Evolutionary conservation across 352 stramenopile genomes (phyloP).

Genomic region (Phytophthora sp.): DNA sequence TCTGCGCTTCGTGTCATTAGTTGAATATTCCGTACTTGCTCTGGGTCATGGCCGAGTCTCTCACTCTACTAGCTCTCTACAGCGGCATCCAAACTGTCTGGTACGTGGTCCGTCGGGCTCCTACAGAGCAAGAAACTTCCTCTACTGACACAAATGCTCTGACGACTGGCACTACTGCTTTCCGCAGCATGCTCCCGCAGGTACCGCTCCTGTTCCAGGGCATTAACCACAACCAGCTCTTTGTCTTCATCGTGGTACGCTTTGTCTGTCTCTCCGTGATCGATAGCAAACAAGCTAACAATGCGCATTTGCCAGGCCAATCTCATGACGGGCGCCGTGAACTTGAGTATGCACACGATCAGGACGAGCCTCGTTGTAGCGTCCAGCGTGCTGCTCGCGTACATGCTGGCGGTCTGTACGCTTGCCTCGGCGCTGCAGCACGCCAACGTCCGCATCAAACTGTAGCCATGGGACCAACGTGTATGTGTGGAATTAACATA

Average conservation of each 20-base stretch:
- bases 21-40: constrained; percentile 83
- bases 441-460: constrained; percentile 69
- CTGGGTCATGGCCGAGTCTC: constrained; percentile 74
- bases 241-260: constrained; percentile 80
- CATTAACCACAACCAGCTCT: constrained; percentile 86
- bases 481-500: constrained; percentile 25
- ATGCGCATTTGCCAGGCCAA: constrained; percentile 56
- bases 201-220: constrained; percentile 73
- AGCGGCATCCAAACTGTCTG: constrained; percentile 64
- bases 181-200: constrained; percentile 62
- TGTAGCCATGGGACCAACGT: constrained; percentile 37
- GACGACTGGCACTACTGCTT: not conserved
- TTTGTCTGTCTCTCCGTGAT: not conserved
- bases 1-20: constrained; percentile 28
- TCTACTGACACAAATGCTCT: not conserved
- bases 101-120: constrained; percentile 33
- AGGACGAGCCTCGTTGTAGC: constrained; percentile 50
- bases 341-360: constrained; percentile 86
- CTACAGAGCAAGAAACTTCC: not conserved
- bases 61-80: constrained; percentile 67
- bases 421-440: constrained; percentile 65
- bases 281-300: too few relatives aligned
- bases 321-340: constrained; percentile 75
- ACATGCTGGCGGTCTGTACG: constrained; percentile 71
- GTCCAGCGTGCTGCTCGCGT: constrained; percentile 53